These are phyloP conservation scores for Xylaria sp. DNA, from an alignment of 2,329 filamentous ascomycete genomes.

Conservation along the genomic window DNA sequence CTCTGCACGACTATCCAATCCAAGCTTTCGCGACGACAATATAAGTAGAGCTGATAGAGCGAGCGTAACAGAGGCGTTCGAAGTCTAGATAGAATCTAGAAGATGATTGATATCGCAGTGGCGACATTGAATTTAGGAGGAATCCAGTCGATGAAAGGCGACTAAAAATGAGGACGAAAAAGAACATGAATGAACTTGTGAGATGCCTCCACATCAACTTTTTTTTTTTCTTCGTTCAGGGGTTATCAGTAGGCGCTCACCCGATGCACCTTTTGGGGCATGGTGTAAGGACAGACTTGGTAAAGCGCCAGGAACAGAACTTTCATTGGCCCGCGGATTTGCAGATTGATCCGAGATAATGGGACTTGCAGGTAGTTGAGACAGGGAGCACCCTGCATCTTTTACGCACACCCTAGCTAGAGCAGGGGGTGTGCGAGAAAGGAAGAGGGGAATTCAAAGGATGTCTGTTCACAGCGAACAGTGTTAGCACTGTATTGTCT, in stretches of 20 bases:
- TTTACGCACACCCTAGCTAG: constrained; percentile 2
- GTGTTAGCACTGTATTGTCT: constrained; percentile 29
- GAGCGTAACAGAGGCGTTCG: background rate
- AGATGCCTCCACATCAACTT: constrained; percentile 13
- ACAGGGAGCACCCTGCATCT: constrained; percentile 27
- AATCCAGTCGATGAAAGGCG: background rate
- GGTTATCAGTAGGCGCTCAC: constrained; percentile 24
- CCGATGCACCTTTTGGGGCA: constrained; percentile 10
- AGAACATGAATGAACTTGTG: constrained; percentile 8
- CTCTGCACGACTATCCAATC: background rate
- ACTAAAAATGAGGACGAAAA: constrained; percentile 1
- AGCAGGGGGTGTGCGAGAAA: background rate
- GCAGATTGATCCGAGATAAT: constrained; percentile 41
- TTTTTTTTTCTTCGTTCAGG: constrained; percentile 36
- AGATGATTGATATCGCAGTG: background rate
- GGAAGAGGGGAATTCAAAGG: background rate
- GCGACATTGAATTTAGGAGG: background rate
- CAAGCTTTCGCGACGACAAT: background rate
- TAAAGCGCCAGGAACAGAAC: constrained; percentile 48
- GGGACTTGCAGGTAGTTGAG: constrained; percentile 35
- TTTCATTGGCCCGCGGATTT: constrained; percentile 47
- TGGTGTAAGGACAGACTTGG: constrained; percentile 37
- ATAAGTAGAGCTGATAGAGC: background rate
- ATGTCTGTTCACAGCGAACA: constrained; percentile 10
- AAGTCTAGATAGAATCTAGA: background rate